Evolutionary conservation across 768 basidiomycete genomes (phyloP), one percentile per base, ranked within the genome.

Genomic region (Kwoniella botswanensis): DNA sequence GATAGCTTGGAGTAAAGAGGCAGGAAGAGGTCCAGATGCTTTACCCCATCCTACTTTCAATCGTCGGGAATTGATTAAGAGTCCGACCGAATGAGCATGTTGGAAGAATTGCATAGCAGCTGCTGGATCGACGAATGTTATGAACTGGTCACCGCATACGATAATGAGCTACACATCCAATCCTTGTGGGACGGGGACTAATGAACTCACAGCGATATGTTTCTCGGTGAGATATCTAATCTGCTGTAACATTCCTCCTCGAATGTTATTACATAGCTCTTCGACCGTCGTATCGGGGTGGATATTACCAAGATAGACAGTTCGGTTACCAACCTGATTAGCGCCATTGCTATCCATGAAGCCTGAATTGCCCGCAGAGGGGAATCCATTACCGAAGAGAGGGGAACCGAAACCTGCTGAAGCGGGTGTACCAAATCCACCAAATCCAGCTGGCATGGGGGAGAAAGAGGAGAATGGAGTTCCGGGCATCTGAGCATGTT

Each of bases 21-120:
- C 91, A 18, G 90, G 88, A 17, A 96, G 86, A 18, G 94, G 91
- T 5, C 94, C 94, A 17, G 93, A 90, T 79, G 92, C 92, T 88
- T 96, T 98, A 68, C 96, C 96, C 97, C 96, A 99, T 58, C 96
- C 95, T 76, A 98, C 90, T 86, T 98, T 98, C 72, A 98, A 88
- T 29, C 94, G 90, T 54, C 95, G 91, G 84, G 94, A 93, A 86
- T 94, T 95, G 69, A 98, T 86, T 24, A 91, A 93, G 66, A 99
- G 86, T 6, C 95, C 94, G 75, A 94, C 91, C 81, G 90, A 91
- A 1, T 91, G 90, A 17, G 96, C 94, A 46, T 93, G 90, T 79
- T 96, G 92, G 88, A 89, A 94, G 87, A 99, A 98, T 11, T 92
- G 92, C 79, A 93, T 91, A 2, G 97, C 95, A 62, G 93, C 92